Percentiles rank a stretch among this genome's conserved stretches.
phyloP scores from a whole-genome alignment of 306 rosid genomes.

The Pyrus pyrifolia region DNA sequence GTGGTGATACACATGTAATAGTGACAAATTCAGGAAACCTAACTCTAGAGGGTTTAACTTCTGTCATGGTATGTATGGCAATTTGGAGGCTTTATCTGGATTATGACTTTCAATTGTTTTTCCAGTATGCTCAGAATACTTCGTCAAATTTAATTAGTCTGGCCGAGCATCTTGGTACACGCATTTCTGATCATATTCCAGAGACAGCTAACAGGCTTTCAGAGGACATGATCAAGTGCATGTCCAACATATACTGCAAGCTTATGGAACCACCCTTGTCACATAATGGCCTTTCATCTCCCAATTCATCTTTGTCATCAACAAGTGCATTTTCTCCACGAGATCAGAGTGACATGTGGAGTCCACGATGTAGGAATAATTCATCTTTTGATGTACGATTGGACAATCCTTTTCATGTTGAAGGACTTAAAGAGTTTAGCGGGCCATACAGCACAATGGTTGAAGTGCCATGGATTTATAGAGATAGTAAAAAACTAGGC shows the following conservation, averaged over 20 bases:
- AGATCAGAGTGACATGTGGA: constrained; percentile 78
- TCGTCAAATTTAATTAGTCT: constrained; percentile 72
- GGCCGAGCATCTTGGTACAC: constrained; percentile 94
- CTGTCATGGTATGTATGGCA: not conserved
- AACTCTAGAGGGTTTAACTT: not conserved
- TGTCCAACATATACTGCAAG: constrained; percentile 83
- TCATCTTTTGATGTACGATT: constrained; percentile 66
- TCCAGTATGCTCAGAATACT: constrained; percentile 57
- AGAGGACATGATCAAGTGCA: constrained; percentile 93
- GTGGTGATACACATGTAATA: not conserved
- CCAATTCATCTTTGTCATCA: constrained; percentile 76
- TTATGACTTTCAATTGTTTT: constrained; percentile 24
- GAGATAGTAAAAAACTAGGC: constrained; percentile 60
- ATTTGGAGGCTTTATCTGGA: constrained; percentile 16
- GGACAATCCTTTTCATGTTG: constrained; percentile 87
- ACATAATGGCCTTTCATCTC: constrained; percentile 71
- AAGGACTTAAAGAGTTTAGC: constrained; percentile 89
- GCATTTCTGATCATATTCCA: constrained; percentile 70
- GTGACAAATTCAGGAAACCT: not conserved
- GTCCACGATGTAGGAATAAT: constrained; percentile 64
- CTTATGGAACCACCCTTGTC: constrained; percentile 73
- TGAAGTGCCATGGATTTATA: constrained; percentile 86
- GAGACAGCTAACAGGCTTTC: constrained; percentile 72
- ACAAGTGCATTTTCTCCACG: constrained; percentile 61
- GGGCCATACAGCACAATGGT: constrained; percentile 98